Base-by-base conservation (phyloP, 108 stramenopile genomes). In the Aurantiochytrium sp. region DNA sequence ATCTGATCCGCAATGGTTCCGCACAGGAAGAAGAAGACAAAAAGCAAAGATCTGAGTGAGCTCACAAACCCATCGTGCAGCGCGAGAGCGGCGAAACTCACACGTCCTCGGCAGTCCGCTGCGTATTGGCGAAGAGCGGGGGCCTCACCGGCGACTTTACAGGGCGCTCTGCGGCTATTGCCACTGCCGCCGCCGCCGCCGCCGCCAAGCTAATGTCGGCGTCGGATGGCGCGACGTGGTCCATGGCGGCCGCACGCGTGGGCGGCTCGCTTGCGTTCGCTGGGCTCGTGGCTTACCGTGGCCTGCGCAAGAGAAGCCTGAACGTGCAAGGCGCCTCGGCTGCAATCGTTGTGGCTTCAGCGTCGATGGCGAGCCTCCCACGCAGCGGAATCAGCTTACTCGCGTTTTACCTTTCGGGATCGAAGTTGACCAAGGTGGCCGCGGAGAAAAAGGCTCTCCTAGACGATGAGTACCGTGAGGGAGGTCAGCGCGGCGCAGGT, bases 351-450 rank as follows among this genome's bases (percentile, higher is more conserved):
- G 91, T 91, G 42, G 91, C 71, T 5, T 73, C 72, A 4, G 29
- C 25, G 44, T 42, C 89, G 44, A 42, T 89, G 47, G 58, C 44
- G 43, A 44, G 69, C 58, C 51, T 51, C 51, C 35, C 28, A 0
- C 89, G 91, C 3, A 45, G 28, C 72, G 91, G 91, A 25, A 18
- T 89, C 23, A 29, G 58, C 6, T 49, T 91, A 0, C 21, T 91
- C 4, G 45, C 35, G 25, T 91, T 91, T 49, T 91, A 91, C 42
- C 19, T 55, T 10, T 60, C 89, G 10, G 42, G 88, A 6, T 60
- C 88, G 35, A 89, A 87, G 72, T 73, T 91, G 4, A 89, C 91
- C 18, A 73, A 87, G 14, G 44, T 71, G 29, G 88, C 45, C 21
- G 64, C 88, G 51, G 60, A 58, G n/a, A 47, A 44, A 23, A 91